Evolutionary conservation across 129 eudicot genomes (phyloP).

Genomic region (Artemisia argyi): DNA sequence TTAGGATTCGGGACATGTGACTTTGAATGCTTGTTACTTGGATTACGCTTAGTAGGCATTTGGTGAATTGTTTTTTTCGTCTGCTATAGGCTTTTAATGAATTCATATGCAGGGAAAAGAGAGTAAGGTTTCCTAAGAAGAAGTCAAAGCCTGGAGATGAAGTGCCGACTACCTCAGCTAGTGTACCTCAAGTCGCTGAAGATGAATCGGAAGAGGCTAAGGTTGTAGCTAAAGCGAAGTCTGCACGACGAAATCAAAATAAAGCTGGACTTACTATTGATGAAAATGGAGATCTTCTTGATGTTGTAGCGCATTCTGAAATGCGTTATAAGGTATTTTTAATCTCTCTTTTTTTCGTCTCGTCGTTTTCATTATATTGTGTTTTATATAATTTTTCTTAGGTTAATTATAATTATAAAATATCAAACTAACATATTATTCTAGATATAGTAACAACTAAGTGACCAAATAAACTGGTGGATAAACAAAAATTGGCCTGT

Average conservation of each 20-base stretch:
- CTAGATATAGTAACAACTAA: neutral
- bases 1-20: no score
- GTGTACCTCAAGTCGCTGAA: constrained; percentile 31
- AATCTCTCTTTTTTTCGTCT: neutral
- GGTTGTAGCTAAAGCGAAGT: constrained; percentile 63
- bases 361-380: neutral
- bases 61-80: neutral
- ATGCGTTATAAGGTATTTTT: constrained; percentile 61
- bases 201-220: constrained; percentile 45
- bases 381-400: neutral
- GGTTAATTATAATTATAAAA: neutral
- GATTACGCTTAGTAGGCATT: neutral
- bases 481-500: neutral
- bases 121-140: constrained; percentile 79
- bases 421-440: constrained; percentile 17
- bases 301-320: constrained; percentile 61
- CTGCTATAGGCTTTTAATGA: constrained; percentile 5
- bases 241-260: constrained; percentile 41
- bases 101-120: constrained; percentile 53
- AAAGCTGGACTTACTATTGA: constrained; percentile 45
- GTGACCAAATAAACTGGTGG: constrained; percentile 3
- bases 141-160: constrained; percentile 59
- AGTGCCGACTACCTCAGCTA: constrained; percentile 9
- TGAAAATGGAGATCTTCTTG: constrained; percentile 45
- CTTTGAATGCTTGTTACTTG: no score